Conservation (phyloP, 1,139 yeast species). For the Sugiyamaella neomexicana region DNA sequence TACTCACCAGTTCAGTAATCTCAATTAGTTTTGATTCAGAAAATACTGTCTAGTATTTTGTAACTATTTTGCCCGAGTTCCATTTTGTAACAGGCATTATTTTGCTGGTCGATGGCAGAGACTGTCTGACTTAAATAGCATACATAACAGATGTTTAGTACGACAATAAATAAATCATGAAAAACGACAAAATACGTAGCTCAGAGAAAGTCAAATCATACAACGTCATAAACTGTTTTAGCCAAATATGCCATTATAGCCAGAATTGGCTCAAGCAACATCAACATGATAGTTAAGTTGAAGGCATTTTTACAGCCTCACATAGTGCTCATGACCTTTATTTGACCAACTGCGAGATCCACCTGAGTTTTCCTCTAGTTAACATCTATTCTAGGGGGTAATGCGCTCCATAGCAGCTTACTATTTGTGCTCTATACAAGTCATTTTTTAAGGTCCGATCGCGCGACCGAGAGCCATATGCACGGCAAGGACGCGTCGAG, state of each 20-base stretch:
- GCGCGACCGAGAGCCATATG: background rate
- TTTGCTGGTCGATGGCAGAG: too few species aligned
- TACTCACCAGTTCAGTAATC: too few species aligned
- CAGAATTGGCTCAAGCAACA: background rate
- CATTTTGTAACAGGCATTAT: too few species aligned
- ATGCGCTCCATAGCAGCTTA: background rate
- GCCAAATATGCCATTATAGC: background rate
- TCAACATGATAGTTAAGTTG: too few species aligned
- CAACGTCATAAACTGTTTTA: background rate
- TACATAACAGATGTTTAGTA: background rate
- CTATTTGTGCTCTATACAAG: background rate
- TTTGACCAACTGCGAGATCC: too few species aligned
- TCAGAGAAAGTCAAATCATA: background rate
- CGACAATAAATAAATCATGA: background rate
- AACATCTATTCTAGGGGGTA: background rate
- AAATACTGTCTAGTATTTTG: too few species aligned
- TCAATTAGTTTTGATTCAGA: too few species aligned
- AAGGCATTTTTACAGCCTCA: too few species aligned
- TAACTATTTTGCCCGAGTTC: too few species aligned
- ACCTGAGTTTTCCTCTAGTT: background rate
- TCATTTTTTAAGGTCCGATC: background rate
- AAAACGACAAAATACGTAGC: background rate
- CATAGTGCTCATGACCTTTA: background rate
- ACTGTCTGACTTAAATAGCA: constrained; percentile 7
- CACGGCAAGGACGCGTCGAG: constrained; percentile 15